phyloP scores from a whole-genome alignment of 345 rosid species.

The Kernera saxatilis region DNA sequence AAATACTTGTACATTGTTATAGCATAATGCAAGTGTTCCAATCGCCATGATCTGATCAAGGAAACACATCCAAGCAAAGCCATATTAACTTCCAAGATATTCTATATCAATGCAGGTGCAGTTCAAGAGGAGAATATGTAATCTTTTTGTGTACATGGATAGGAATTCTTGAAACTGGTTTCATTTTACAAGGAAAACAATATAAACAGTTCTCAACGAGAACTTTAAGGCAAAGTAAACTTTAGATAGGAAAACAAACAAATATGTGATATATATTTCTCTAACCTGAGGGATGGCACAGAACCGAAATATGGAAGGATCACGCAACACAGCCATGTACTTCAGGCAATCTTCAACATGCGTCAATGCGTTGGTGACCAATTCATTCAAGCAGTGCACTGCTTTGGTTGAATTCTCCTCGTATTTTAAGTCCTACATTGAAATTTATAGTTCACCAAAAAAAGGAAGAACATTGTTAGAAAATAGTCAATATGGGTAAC shows the following conservation, averaged over 20 bases:
- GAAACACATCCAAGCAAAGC: conserved; percentile 27
- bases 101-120: neutral
- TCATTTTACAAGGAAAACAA: neutral
- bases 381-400: conserved; percentile 88
- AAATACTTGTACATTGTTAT: conserved; percentile 87
- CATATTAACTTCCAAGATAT: neutral
- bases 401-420: conserved; percentile 81
- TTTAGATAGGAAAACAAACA: neutral
- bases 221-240: neutral
- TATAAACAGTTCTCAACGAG: neutral
- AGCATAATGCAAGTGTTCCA: conserved; percentile 91
- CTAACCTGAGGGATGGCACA: conserved; percentile 92
- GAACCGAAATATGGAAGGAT: conserved; percentile 72
- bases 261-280: neutral
- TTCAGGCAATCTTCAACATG: conserved; percentile 78
- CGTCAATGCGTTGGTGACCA: conserved; percentile 78
- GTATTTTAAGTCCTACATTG: conserved; percentile 67
- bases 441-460: neutral
- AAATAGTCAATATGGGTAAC: neutral
- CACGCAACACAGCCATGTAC: conserved; percentile 60
- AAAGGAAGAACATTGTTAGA: conserved; percentile 8
- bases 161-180: neutral
- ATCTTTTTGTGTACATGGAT: neutral
- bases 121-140: neutral
- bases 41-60: conserved; percentile 81